phyloP scores from a whole-genome alignment of 2,329 filamentous ascomycete species.

The Cryphonectria parasitica region DNA sequence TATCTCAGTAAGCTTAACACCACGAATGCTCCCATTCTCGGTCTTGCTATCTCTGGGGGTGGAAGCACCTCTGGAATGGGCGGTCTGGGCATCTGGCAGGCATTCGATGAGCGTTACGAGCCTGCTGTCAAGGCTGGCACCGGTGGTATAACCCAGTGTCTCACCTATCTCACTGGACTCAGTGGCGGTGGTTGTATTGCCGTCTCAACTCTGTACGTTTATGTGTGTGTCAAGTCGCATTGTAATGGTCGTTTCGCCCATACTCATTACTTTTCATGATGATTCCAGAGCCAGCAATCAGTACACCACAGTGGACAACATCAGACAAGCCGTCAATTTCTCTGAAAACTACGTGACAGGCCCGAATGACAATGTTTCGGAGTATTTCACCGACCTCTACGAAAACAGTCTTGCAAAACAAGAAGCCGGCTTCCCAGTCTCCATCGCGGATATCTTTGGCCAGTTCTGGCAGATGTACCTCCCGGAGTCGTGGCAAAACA shows the following conservation, averaged over 20 bases:
- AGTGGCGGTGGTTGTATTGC: not conserved
- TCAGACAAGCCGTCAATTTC: not conserved
- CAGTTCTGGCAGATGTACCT: conserved; percentile 8
- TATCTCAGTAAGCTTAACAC: not conserved
- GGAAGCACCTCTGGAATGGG: conserved; percentile 3
- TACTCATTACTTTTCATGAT: not conserved
- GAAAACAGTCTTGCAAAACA: not conserved
- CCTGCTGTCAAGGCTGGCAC: not conserved
- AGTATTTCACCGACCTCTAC: not conserved
- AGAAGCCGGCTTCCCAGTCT: not conserved
- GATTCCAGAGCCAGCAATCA: not conserved
- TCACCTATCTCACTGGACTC: conserved; percentile 5
- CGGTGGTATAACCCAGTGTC: not conserved
- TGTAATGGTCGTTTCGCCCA: not conserved
- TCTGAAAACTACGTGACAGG: not conserved
- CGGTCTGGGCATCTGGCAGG: conserved; percentile 5
- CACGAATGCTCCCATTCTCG: not conserved
- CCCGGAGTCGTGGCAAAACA: not conserved
- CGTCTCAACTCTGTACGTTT: not conserved
- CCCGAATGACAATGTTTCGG: not conserved
- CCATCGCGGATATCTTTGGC: not conserved
- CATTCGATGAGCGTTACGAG: not conserved
- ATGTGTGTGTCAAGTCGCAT: not conserved
- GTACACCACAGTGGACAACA: conserved; percentile 3
- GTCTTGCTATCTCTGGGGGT: conserved; percentile 2